These are phyloP conservation scores for Fusarium verrucosum DNA, from an alignment of 2,329 filamentous ascomycete species.

Conservation along the genomic window DNA sequence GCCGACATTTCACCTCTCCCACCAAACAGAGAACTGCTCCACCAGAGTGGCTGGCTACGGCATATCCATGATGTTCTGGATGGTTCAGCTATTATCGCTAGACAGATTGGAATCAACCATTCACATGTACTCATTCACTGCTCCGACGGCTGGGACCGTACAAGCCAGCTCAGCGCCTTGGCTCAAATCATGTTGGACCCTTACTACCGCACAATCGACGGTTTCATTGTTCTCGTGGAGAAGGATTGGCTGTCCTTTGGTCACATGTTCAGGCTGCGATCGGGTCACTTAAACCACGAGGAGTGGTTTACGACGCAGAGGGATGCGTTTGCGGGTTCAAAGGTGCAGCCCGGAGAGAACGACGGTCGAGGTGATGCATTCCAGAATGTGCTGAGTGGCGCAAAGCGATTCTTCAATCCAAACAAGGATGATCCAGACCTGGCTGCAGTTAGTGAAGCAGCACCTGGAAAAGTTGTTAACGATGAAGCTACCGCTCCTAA, in stretches of 20 bases:
- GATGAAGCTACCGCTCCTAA: slow-evolving; percentile 80
- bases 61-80: slow-evolving; percentile 87
- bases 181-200: slow-evolving; percentile 95
- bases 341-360: slow-evolving; percentile 69
- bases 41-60: slow-evolving; percentile 88
- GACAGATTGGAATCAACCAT: slow-evolving; percentile 89
- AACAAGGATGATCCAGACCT: slow-evolving; percentile 71
- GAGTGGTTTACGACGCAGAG: slow-evolving; percentile 94
- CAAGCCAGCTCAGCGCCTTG: slow-evolving; percentile 90
- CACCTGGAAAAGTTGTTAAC: slow-evolving; percentile 55
- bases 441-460: slow-evolving; percentile 57
- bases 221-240: slow-evolving; percentile 92
- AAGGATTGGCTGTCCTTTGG: slow-evolving; percentile 99
- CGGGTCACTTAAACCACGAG: slow-evolving; percentile 85
- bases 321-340: slow-evolving; percentile 74
- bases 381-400: slow-evolving; percentile 86
- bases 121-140: slow-evolving; percentile 97
- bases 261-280: slow-evolving; percentile 96
- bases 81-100: slow-evolving; percentile 83
- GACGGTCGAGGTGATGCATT: slow-evolving; percentile 76
- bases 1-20: slow-evolving; percentile 85
- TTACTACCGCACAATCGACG: slow-evolving; percentile 92
- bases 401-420: slow-evolving; percentile 88
- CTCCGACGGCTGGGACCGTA: slow-evolving; percentile 98
- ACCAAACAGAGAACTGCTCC: slow-evolving; percentile 81